A percentile compares a stretch with the other conserved stretches of the same genome.
Conservation (phyloP, 2,329 filamentous ascomycete species). For the Fusarium sp. region DNA sequence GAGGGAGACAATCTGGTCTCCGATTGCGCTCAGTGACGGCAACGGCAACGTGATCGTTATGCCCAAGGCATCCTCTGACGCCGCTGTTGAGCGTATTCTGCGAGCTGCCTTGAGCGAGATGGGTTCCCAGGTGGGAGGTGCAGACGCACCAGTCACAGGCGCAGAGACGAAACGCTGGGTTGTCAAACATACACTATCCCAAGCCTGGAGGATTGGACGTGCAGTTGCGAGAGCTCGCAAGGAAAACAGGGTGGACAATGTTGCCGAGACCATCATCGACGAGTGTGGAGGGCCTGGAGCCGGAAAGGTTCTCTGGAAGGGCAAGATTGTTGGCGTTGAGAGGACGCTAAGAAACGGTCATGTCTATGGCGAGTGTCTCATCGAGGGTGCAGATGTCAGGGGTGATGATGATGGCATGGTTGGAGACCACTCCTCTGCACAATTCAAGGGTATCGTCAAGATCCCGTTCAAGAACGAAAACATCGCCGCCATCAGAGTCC, state of each 20-base stretch:
- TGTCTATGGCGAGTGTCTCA: slow-evolving; percentile 69
- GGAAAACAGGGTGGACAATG: slow-evolving; percentile 63
- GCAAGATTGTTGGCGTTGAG: slow-evolving; percentile 73
- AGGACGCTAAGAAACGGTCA: slow-evolving; percentile 68
- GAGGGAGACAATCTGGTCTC: slow-evolving; percentile 58
- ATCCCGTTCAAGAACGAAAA: slow-evolving; percentile 83
- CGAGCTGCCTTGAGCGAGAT: slow-evolving; percentile 66
- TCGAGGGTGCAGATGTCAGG: slow-evolving; percentile 61
- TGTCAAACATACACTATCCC: slow-evolving; percentile 65
- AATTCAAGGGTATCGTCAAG: slow-evolving; percentile 64
- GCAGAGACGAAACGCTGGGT: slow-evolving; percentile 63
- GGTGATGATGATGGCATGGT: slow-evolving; percentile 41
- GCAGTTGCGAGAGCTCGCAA: slow-evolving; percentile 65
- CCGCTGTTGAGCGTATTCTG: slow-evolving; percentile 62
- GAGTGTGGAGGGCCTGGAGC: slow-evolving; percentile 66
- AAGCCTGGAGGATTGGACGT: slow-evolving; percentile 70
- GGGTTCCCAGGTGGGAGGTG: slow-evolving; percentile 64
- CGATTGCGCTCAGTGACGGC: slow-evolving; percentile 63
- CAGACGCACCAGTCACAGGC: slow-evolving; percentile 62
- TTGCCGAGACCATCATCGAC: slow-evolving; percentile 69
- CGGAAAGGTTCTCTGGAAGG: slow-evolving; percentile 70
- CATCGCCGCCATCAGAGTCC: slow-evolving; percentile 65
- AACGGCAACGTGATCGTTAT: slow-evolving; percentile 65
- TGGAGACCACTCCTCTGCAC: neutral
- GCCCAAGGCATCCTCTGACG: slow-evolving; percentile 60